A percentile compares a stretch with the other conserved stretches of the same genome.
phyloP scores from a whole-genome alignment of 768 basidiomycete genomes.

The Rubroboletus pulcherrimus region DNA sequence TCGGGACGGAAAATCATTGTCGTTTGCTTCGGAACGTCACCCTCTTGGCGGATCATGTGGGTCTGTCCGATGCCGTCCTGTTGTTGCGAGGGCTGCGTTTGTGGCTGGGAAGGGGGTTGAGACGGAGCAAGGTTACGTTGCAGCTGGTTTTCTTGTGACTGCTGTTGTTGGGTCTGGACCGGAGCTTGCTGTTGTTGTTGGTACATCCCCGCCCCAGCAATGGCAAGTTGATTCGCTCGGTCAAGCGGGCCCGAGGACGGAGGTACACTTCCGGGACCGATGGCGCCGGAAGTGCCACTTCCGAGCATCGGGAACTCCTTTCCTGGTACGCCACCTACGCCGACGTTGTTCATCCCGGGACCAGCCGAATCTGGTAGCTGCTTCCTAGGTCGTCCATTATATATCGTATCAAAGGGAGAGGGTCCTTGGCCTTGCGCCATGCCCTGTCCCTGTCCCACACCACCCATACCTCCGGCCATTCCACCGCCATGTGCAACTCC shows the following conservation, averaged over 20 bases:
- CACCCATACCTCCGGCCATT: conserved; percentile 10
- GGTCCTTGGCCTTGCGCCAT: conserved; percentile 22
- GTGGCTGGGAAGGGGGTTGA: conserved; percentile 35
- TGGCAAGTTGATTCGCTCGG: conserved; percentile 40
- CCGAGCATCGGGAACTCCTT: conserved; percentile 70
- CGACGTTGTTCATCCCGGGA: conserved; percentile 40
- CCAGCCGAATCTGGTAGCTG: conserved; percentile 61
- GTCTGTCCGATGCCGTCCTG: conserved; percentile 16
- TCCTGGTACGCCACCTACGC: conserved; percentile 28
- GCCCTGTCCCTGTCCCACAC: conserved; percentile 16
- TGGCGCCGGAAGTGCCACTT: conserved; percentile 31
- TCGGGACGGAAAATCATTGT: conserved; percentile 88
- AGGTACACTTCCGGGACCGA: conserved; percentile 48
- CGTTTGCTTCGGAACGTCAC: conserved; percentile 26
- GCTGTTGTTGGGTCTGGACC: conserved; percentile 27
- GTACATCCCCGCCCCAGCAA: conserved; percentile 36
- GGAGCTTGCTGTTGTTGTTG: conserved; percentile 35
- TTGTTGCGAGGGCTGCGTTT: conserved; percentile 16
- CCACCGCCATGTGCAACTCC: conserved; percentile 12
- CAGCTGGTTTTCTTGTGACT: conserved; percentile 30
- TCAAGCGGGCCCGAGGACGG: conserved; percentile 50
- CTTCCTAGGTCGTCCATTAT: conserved; percentile 79
- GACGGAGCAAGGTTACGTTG: conserved; percentile 16
- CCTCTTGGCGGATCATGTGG: conserved; percentile 12
- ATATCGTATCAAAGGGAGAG: conserved; percentile 68